Evolutionary conservation across 768 basidiomycete species (phyloP).

Genomic region (Pleurotus giganteus): DNA sequence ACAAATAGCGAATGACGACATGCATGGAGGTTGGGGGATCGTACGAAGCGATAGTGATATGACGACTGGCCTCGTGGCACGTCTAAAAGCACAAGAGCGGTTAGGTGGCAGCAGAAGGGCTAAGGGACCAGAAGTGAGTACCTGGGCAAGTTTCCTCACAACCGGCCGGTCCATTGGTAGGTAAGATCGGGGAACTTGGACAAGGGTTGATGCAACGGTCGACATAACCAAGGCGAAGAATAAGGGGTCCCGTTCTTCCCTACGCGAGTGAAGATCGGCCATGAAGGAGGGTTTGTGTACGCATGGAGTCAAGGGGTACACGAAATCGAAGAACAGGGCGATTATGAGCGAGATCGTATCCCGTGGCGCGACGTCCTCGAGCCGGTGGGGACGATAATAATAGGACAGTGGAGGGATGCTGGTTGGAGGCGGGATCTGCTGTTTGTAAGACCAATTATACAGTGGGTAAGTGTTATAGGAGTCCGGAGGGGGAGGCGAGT

Average conservation of each 20-base stretch:
- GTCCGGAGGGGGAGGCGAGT: conserved; percentile 44
- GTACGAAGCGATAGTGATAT: conserved; percentile 76
- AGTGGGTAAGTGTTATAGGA: conserved; percentile 62
- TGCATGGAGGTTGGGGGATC: conserved; percentile 84
- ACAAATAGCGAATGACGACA: conserved; percentile 90
- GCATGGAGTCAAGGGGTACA: conserved; percentile 88
- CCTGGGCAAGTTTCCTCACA: conserved; percentile 78
- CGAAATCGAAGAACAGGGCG: conserved; percentile 90
- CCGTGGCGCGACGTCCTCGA: conserved; percentile 81
- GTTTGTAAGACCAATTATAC: conserved; percentile 71
- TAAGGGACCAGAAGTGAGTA: conserved; percentile 16
- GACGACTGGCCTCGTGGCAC: conserved; percentile 80
- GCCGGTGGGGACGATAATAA: conserved; percentile 70
- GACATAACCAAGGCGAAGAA: conserved; percentile 92
- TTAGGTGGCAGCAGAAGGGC: background rate
- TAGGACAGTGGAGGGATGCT: conserved; percentile 65
- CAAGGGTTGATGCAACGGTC: conserved; percentile 82
- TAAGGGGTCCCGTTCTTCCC: conserved; percentile 86
- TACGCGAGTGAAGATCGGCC: conserved; percentile 76
- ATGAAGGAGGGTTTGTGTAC: conserved; percentile 90
- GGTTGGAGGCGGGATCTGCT: conserved; percentile 47
- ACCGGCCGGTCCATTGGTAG: conserved; percentile 83
- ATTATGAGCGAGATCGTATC: conserved; percentile 82
- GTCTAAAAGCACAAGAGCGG: conserved; percentile 35
- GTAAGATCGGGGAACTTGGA: conserved; percentile 86